phyloP scores from a whole-genome alignment of 1,284 basidiomycete genomes.

The Apiotrichum veenhuisii region DNA sequence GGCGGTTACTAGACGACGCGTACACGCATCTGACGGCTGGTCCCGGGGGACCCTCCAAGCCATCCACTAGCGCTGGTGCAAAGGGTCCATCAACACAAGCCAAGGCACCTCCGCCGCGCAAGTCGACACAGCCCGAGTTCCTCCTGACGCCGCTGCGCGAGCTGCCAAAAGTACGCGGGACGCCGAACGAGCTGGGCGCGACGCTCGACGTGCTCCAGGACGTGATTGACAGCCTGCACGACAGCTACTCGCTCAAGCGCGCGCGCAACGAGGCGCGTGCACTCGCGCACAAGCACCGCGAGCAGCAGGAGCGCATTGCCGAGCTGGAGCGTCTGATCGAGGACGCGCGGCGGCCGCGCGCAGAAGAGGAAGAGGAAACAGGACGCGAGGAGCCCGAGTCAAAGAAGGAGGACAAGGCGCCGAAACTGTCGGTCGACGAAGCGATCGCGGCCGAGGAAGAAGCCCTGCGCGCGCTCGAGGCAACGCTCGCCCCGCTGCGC shows the following conservation, averaged over 20 bases:
- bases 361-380: neutral
- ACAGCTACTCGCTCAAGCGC: slow-evolving; percentile 28
- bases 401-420: neutral
- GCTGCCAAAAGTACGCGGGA: slow-evolving; percentile 11
- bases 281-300: slow-evolving; percentile 31
- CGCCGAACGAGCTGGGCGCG: slow-evolving; percentile 33
- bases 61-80: neutral
- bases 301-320: slow-evolving; percentile 31
- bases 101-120: slow-evolving; percentile 2
- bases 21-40: neutral
- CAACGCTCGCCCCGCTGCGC: slow-evolving; percentile 28
- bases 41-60: neutral
- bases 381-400: neutral
- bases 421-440: slow-evolving; percentile 34
- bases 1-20: slow-evolving; percentile 37
- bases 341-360: slow-evolving; percentile 21
- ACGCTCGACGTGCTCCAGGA: slow-evolving; percentile 39
- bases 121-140: slow-evolving; percentile 12
- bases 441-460: slow-evolving; percentile 45
- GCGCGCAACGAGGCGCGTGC: slow-evolving; percentile 36
- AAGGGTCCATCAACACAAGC: neutral
- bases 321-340: slow-evolving; percentile 40
- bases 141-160: slow-evolving; percentile 39
- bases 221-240: slow-evolving; percentile 38
- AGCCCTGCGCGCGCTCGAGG: slow-evolving; percentile 37